phyloP scores from a whole-genome alignment of 108 stramenopile species.

The Fistulifera pelliculosa region DNA sequence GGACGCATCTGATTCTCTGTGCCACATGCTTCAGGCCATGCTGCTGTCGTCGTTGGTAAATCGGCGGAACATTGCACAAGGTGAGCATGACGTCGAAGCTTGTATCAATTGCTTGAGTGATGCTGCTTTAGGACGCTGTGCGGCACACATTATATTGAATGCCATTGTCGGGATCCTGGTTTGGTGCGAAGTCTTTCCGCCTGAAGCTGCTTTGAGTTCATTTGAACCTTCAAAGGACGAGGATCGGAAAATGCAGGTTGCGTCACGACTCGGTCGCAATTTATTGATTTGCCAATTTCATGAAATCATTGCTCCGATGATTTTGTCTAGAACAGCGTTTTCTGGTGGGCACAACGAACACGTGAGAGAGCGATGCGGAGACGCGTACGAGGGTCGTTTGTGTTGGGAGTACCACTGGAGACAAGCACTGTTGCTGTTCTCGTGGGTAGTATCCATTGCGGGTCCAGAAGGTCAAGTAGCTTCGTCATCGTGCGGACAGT shows the following conservation, averaged over 20 bases:
- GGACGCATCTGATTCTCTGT: slow-evolving; percentile 34
- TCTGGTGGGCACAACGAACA: slow-evolving; percentile 22
- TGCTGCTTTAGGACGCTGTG: slow-evolving; percentile 59
- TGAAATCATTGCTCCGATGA: slow-evolving; percentile 75
- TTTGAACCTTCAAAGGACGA: slow-evolving; percentile 18
- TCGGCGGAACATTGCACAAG: slow-evolving; percentile 45
- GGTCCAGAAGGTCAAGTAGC: slow-evolving; percentile 57
- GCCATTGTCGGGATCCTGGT: slow-evolving; percentile 56
- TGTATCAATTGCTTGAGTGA: slow-evolving; percentile 68
- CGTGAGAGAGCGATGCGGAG: not conserved
- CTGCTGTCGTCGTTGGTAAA: slow-evolving; percentile 53
- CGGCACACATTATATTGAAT: slow-evolving; percentile 54
- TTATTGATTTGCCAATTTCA: slow-evolving; percentile 62
- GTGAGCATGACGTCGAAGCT: slow-evolving; percentile 75
- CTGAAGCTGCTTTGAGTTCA: slow-evolving; percentile 1
- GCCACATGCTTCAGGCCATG: slow-evolving; percentile 58
- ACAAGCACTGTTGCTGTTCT: slow-evolving; percentile 47
- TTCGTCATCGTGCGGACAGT: slow-evolving; percentile 44
- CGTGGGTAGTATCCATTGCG: slow-evolving; percentile 69
- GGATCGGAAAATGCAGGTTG: slow-evolving; percentile 41
- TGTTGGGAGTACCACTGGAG: slow-evolving; percentile 76
- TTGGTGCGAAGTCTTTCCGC: slow-evolving; percentile 55
- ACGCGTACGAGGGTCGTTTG: slow-evolving; percentile 5
- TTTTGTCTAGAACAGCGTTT: slow-evolving; percentile 68
- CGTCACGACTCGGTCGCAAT: slow-evolving; percentile 64